A percentile compares a stretch with the other conserved stretches of the same genome.
Evolutionary conservation across 202 grass and related monocot species (phyloP).

Genomic region (Schoenoplectus triqueter): DNA sequence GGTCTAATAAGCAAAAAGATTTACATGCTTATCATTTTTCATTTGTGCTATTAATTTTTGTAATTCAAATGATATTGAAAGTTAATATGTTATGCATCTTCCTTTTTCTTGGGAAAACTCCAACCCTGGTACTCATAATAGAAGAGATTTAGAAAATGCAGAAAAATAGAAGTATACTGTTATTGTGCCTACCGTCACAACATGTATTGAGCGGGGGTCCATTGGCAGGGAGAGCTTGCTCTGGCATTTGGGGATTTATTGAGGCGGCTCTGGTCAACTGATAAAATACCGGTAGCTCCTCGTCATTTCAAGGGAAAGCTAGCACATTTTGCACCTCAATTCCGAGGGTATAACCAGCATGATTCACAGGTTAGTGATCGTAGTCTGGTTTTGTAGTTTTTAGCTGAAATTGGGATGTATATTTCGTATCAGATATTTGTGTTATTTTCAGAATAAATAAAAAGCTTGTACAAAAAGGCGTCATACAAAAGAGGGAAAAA

Average conservation of each 20-base stretch:
- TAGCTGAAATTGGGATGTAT: neutral
- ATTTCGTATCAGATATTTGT: neutral
- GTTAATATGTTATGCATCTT: neutral
- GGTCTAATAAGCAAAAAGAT: neutral
- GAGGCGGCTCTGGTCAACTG: slow-evolving; percentile 77
- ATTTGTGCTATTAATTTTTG: slow-evolving; percentile 22
- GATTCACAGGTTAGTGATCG: slow-evolving; percentile 80
- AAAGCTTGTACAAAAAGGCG: neutral
- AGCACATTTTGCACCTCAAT: slow-evolving; percentile 82
- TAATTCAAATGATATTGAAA: neutral
- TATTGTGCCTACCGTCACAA: neutral
- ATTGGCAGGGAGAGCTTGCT: slow-evolving; percentile 78
- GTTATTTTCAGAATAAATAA: neutral
- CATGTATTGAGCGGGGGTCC: neutral
- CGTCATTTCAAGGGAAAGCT: slow-evolving; percentile 78
- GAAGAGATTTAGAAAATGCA: slow-evolving; percentile 7
- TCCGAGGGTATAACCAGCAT: slow-evolving; percentile 94
- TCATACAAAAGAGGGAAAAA: neutral
- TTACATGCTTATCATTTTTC: slow-evolving; percentile 15
- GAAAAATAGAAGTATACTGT: neutral
- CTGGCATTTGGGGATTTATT: slow-evolving; percentile 89
- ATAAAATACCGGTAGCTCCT: slow-evolving; percentile 67
- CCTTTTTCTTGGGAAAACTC: neutral
- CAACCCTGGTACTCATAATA: neutral
- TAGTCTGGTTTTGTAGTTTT: slow-evolving; percentile 31